Evolutionary conservation across 371 early-diverging fungal species (phyloP).

Genomic region (Apophysomyces trapeziformis): DNA sequence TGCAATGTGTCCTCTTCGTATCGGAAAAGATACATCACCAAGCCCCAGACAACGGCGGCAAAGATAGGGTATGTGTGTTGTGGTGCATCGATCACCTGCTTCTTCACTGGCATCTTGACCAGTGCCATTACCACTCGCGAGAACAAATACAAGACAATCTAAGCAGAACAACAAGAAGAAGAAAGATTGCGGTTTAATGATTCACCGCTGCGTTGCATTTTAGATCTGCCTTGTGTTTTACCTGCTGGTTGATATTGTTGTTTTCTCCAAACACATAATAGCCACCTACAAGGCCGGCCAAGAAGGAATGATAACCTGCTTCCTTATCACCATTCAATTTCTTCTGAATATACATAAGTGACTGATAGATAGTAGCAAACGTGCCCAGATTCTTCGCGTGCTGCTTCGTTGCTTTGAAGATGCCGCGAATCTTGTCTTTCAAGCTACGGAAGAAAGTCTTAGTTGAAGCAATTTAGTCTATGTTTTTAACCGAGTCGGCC

Average conservation of each 20-base stretch:
- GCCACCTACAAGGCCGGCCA: slow-evolving; percentile 95
- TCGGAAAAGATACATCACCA: slow-evolving; percentile 94
- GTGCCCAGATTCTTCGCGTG: slow-evolving; percentile 90
- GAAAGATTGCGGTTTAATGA: not conserved
- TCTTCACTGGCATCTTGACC: slow-evolving; percentile 81
- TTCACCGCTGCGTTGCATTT: not conserved
- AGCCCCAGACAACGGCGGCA: slow-evolving; percentile 95
- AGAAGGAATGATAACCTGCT: slow-evolving; percentile 78
- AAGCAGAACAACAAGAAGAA: not conserved
- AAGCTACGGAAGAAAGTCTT: not conserved
- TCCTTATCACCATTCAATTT: slow-evolving; percentile 76
- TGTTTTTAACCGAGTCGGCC: not conserved
- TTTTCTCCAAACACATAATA: slow-evolving; percentile 95
- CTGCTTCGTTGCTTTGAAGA: slow-evolving; percentile 87
- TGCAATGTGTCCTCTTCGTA: slow-evolving; percentile 90
- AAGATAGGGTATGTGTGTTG: slow-evolving; percentile 86
- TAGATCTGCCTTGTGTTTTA: slow-evolving; percentile 29
- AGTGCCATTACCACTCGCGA: slow-evolving; percentile 88
- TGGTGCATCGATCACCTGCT: slow-evolving; percentile 72
- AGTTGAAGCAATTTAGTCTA: slow-evolving; percentile 1
- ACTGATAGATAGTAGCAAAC: slow-evolving; percentile 94
- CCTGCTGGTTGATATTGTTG: slow-evolving; percentile 95
- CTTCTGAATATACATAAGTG: slow-evolving; percentile 77
- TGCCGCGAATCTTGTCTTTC: slow-evolving; percentile 68
- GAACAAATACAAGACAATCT: slow-evolving; percentile 95